These are phyloP conservation scores for Tricholoma flavovirens DNA, from an alignment of 768 basidiomycete species.

Conservation along the genomic window DNA sequence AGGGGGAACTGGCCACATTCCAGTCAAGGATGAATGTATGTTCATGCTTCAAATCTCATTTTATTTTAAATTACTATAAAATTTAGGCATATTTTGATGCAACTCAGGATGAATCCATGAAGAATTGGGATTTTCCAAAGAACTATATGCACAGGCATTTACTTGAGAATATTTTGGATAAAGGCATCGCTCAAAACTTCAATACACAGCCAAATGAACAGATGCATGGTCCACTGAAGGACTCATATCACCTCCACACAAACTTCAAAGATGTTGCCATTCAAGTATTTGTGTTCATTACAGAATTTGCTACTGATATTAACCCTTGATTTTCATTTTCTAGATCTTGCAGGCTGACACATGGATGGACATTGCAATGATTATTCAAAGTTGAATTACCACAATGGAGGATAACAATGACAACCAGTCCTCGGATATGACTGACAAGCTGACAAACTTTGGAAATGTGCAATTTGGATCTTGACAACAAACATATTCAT, in stretches of 20 bases:
- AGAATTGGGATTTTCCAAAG: conserved; percentile 33
- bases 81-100: conserved; percentile 1
- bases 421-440: neutral
- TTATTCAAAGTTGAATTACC: neutral
- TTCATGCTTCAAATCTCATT: neutral
- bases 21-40: conserved; percentile 13
- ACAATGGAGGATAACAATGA: neutral
- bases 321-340: neutral
- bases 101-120: conserved; percentile 4
- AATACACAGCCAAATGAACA: conserved; percentile 30
- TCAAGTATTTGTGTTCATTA: conserved; percentile 19
- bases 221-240: conserved; percentile 25
- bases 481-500: neutral
- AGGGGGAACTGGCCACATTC: conserved; percentile 8
- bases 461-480: neutral
- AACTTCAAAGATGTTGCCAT: conserved; percentile 28
- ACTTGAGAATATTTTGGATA: conserved; percentile 22
- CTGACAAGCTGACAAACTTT: neutral
- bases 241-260: conserved; percentile 20
- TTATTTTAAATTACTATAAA: conserved; percentile 8
- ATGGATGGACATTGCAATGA: neutral
- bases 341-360: neutral
- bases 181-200: conserved; percentile 24
- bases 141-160: conserved; percentile 25
- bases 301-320: neutral